phyloP scores from a whole-genome alignment of 768 basidiomycete species.

The Tylopilus plumbeoviolaceoides region DNA sequence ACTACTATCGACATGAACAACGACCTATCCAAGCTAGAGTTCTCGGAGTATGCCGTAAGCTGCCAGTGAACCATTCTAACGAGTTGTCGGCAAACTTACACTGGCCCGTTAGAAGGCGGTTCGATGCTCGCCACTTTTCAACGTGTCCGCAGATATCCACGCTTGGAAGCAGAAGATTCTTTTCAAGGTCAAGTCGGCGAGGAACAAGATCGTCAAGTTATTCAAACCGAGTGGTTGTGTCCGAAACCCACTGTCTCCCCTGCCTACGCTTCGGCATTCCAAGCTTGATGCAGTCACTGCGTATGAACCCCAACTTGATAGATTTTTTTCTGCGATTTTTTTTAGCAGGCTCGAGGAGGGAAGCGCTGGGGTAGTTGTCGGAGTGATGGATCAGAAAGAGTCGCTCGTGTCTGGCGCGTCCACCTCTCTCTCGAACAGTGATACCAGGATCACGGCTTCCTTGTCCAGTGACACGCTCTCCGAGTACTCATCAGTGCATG shows the following conservation, averaged over 20 bases:
- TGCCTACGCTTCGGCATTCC: background rate
- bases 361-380: background rate
- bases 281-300: background rate
- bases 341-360: slow-evolving; percentile 2
- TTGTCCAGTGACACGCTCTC: slow-evolving; percentile 7
- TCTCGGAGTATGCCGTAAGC: slow-evolving; percentile 9
- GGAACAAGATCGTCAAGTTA: slow-evolving; percentile 12
- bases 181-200: slow-evolving; percentile 11
- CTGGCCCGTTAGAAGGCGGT: background rate
- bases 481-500: background rate
- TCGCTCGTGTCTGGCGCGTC: background rate
- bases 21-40: background rate
- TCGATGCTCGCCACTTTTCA: background rate
- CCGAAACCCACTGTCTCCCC: background rate
- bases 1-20: background rate
- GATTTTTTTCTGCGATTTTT: background rate
- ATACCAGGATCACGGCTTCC: slow-evolving; percentile 2
- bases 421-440: background rate
- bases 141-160: background rate
- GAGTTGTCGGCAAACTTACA: background rate
- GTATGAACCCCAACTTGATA: background rate
- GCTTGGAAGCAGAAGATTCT: slow-evolving; percentile 6
- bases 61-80: background rate
- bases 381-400: background rate
- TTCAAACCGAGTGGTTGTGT: slow-evolving; percentile 9